phyloP scores from a whole-genome alignment of 805 yeast species.

The Limtongozyma cylindracea region DNA sequence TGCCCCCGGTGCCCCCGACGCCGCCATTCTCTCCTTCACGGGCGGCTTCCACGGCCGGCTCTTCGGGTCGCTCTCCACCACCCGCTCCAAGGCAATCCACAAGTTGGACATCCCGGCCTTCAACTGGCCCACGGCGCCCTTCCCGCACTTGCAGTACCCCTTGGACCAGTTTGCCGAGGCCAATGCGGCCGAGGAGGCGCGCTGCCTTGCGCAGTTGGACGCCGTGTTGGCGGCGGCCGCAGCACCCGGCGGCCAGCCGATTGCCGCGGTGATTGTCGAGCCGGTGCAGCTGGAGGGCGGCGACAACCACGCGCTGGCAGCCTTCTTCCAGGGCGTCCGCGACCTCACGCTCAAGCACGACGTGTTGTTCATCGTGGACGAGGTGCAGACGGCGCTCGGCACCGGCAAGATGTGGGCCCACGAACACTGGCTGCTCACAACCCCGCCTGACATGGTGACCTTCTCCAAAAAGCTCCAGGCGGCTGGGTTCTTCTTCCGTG shows the following conservation, averaged over 20 bases:
- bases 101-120: slow-evolving; percentile 35
- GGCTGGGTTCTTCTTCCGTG: slow-evolving; percentile 44
- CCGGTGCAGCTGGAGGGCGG: slow-evolving; percentile 60
- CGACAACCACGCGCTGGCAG: slow-evolving; percentile 42
- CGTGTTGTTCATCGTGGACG: slow-evolving; percentile 38
- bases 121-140: slow-evolving; percentile 28
- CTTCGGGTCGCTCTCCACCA: slow-evolving; percentile 27
- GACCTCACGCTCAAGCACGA: slow-evolving; percentile 29
- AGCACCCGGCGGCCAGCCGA: slow-evolving; percentile 9
- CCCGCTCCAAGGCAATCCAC: slow-evolving; percentile 30
- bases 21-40: slow-evolving; percentile 25
- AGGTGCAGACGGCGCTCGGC: slow-evolving; percentile 56
- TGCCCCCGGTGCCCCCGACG: slow-evolving; percentile 25
- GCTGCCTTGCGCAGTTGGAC: slow-evolving; percentile 20
- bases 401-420: slow-evolving; percentile 56
- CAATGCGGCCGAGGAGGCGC: slow-evolving; percentile 19
- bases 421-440: slow-evolving; percentile 34
- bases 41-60: slow-evolving; percentile 31
- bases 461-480: slow-evolving; percentile 53
- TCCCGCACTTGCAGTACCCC: slow-evolving; percentile 16
- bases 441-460: slow-evolving; percentile 45
- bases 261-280: slow-evolving; percentile 29
- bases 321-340: slow-evolving; percentile 37
- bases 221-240: slow-evolving; percentile 7
- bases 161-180: slow-evolving; percentile 10